Base-by-base conservation (phyloP, 192 early-diverging fungal genomes). In the Geranomyces michiganensis region DNA sequence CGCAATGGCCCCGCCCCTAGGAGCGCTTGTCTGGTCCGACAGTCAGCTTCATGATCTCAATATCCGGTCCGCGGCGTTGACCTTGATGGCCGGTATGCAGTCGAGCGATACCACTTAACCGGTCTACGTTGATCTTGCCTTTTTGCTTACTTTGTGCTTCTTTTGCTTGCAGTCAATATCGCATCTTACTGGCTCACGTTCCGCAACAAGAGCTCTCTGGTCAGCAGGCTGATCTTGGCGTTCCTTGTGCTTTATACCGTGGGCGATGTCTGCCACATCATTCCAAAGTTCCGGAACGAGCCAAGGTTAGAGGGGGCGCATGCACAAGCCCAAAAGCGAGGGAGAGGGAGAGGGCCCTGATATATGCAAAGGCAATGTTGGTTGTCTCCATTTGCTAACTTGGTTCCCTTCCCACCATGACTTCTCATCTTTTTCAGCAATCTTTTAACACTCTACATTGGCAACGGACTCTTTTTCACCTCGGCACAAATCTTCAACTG, bases 401-500 rank as follows among this genome's bases (percentile, higher is more conserved):
- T 41, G 36, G 3, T 41, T 10, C 36, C 36, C 36, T 41, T n/a
- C n/a, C 12, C 46, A 47, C 46, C n/a, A n/a, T 47, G 46, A 12
- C n/a, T n/a, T n/a, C n/a, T n/a, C n/a, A n/a, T n/a, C n/a, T n/a
- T n/a, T n/a, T n/a, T 33, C 29, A 60, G 31, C 58, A 60, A 64
- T 46, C 6, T 64, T 17, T 32, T 64, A 7, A 53, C 70, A 19
- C 26, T 64, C 7, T 64, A 72, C 51, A 22, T 72, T 33, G 70
- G 70, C n/a, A 32, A 62, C 22, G n/a, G n/a, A 24, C 26, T 49
- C 29, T 55, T 64, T 19, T 36, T 72, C 24, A 17, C 33, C 21
- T n/a, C 70, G 2, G 45, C 61, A 0, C 59, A 72, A 41, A 1
- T 33, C 19, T 72, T 72, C 51, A 72, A 72, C 62, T 72, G 70